Base-by-base conservation (phyloP, 78 protist genomes). In the Neovahlkampfia damariscottae region DNA sequence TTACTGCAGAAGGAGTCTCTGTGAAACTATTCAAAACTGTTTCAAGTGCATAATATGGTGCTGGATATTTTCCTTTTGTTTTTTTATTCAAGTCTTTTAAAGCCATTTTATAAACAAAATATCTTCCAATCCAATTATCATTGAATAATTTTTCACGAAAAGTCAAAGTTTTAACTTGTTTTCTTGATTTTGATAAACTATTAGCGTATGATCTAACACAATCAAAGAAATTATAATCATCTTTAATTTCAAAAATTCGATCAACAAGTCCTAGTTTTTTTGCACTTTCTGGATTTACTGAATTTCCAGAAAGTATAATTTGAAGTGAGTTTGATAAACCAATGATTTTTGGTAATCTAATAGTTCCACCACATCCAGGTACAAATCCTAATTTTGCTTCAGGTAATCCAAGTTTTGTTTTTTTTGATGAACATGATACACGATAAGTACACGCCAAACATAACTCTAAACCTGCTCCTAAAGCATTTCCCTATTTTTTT, bases 291-390 rank as follows among this genome's bases (percentile, higher is more conserved):
- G 88, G 39, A 10, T n/a, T 7, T 76, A 84, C 27, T 72, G 0
- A 1, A 72, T 70, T 28, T 58, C 94, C 90, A 27, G 76, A 69
- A 29, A 86, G 84, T 73, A 90, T 70, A 84, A 83, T 1, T 27
- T 35, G 68, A 4, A 87, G 76, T 0, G 94, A 90, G 3, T 68
- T 39, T 39, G 27, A 75, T 2, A 80, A 41, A 41, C 87, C 87
- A n/a, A 74, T 41, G 41, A 87, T 79, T 38, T 34, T 32, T 7
- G 83, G 90, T 19, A 83, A 82, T 6, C 87, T 80, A 50, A 79
- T 77, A 30, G 84, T 79, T 62, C 90, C 90, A 3, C 87, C 90
- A 27, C 38, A 40, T n/a, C 85, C 90, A 27, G 90, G 90, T 30
- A 82, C 67, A 39, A 87, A 72, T 3, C 87, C 87, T 7, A 87